A percentile compares a stretch with the other conserved stretches of the same genome.
Evolutionary conservation across 1,284 basidiomycete genomes (phyloP).

Genomic region (Taiwanofungus camphoratus): DNA sequence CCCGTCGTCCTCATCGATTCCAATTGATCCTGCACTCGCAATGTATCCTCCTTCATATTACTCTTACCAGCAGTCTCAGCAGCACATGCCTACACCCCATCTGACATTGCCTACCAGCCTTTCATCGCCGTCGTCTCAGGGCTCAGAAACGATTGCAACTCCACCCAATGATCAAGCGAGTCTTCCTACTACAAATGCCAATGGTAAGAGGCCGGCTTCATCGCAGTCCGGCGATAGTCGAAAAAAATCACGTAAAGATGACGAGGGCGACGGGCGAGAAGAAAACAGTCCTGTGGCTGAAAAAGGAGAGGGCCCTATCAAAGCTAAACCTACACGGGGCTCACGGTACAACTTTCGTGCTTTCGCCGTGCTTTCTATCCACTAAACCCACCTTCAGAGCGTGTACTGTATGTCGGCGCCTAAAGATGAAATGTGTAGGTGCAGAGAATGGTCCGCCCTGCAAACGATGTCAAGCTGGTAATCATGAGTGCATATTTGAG

Average conservation of each 20-base stretch:
- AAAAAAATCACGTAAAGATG: slow-evolving; percentile 59
- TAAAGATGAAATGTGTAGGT: slow-evolving; percentile 98
- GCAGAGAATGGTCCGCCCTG: slow-evolving; percentile 91
- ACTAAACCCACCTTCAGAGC: slow-evolving; percentile 48
- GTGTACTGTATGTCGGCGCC: slow-evolving; percentile 89
- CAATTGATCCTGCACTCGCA: slow-evolving; percentile 63
- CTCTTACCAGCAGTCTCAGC: slow-evolving; percentile 35
- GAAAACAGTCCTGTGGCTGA: slow-evolving; percentile 46
- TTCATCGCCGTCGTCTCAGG: slow-evolving; percentile 60
- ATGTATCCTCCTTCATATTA: slow-evolving; percentile 58
- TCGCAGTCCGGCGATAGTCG: slow-evolving; percentile 35
- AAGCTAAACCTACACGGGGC: slow-evolving; percentile 82
- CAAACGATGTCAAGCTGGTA: slow-evolving; percentile 75
- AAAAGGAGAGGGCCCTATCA: slow-evolving; percentile 50
- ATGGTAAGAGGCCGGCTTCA: slow-evolving; percentile 63
- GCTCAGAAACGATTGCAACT: slow-evolving; percentile 67
- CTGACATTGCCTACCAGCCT: slow-evolving; percentile 27
- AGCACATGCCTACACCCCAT: slow-evolving; percentile 26
- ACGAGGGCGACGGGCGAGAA: slow-evolving; percentile 33
- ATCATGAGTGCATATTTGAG: slow-evolving; percentile 91
- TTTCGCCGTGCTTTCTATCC: slow-evolving; percentile 3
- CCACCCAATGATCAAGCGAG: slow-evolving; percentile 60
- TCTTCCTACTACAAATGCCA: slow-evolving; percentile 38
- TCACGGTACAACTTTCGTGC: slow-evolving; percentile 57
- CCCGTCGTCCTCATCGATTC: slow-evolving; percentile 51